These are phyloP conservation scores for Fusarium guadeloupense DNA, from an alignment of 2,329 filamentous ascomycete genomes.

Conservation along the genomic window DNA sequence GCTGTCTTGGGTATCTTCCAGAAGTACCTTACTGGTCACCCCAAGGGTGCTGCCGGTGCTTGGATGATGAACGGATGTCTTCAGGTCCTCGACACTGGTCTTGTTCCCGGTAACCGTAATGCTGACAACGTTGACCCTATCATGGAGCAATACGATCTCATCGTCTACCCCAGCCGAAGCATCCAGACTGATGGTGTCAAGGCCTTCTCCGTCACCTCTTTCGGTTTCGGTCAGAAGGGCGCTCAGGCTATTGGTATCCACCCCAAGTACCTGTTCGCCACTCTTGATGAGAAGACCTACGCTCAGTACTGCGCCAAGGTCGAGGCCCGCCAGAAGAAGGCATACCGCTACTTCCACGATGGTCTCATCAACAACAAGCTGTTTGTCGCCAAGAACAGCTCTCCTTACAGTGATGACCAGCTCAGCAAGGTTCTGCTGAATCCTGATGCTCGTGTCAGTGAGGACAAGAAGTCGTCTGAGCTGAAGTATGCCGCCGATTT, in stretches of 20 bases:
- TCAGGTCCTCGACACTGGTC: conserved; percentile 91
- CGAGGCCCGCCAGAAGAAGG: conserved; percentile 94
- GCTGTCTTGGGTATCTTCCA: conserved; percentile 97
- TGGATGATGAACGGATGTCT: conserved; percentile 99
- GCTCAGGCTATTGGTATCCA: conserved; percentile 97
- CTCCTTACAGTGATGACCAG: conserved; percentile 89
- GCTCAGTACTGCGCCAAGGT: conserved; percentile 87
- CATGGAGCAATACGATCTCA: conserved; percentile 98
- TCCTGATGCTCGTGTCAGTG: conserved; percentile 84
- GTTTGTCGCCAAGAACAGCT: conserved; percentile 93
- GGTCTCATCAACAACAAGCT: conserved; percentile 97
- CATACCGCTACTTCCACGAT: conserved; percentile 98
- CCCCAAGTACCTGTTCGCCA: conserved; percentile 93
- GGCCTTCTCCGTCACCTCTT: conserved; percentile 98
- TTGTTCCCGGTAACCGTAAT: conserved; percentile 97
- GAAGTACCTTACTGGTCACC: conserved; percentile 98
- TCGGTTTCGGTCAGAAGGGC: conserved; percentile 99
- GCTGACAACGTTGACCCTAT: conserved; percentile 96
- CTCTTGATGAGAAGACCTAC: conserved; percentile 89
- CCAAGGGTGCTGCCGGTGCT: conserved; percentile 97
- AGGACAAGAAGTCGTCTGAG: conserved; percentile 86
- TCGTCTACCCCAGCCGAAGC: conserved; percentile 93
- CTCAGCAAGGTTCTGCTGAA: conserved; percentile 91
- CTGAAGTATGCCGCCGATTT: conserved; percentile 77
- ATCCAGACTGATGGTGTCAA: conserved; percentile 99